Evolutionary conservation across 164 flowering plant species (phyloP).

Genomic region (Aristolochia californica): DNA sequence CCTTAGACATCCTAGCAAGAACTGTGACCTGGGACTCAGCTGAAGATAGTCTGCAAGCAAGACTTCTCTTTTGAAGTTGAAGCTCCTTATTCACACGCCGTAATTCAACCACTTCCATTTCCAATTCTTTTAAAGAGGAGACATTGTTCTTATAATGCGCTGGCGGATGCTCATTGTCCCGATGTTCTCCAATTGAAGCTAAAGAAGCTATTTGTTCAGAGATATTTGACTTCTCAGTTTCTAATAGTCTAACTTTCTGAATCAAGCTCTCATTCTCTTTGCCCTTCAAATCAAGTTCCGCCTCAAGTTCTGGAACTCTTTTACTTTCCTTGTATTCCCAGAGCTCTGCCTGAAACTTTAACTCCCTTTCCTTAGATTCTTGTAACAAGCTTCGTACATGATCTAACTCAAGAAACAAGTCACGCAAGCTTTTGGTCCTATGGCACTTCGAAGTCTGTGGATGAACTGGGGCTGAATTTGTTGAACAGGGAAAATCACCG

Average conservation of each 20-base stretch:
- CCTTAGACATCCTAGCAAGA: constrained; percentile 52
- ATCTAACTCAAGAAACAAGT: constrained; percentile 61
- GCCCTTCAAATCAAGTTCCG: constrained; percentile 36
- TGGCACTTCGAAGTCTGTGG: constrained; percentile 27
- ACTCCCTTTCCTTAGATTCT: constrained; percentile 69
- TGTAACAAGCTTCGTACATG: constrained; percentile 46
- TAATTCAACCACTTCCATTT: constrained; percentile 70
- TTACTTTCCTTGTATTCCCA: constrained; percentile 31
- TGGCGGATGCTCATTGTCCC: constrained; percentile 6
- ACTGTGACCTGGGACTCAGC: constrained; percentile 45
- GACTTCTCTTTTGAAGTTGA: constrained; percentile 71
- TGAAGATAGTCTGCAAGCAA: constrained; percentile 47
- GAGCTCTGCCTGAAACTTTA: constrained; percentile 47
- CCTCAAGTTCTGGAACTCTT: constrained; percentile 34
- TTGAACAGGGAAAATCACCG: constrained; percentile 57
- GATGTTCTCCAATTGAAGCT: constrained; percentile 14
- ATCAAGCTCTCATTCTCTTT: constrained; percentile 30
- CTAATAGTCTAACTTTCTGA: constrained; percentile 31
- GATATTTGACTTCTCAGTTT: constrained; percentile 37
- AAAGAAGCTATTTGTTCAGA: constrained; percentile 30
- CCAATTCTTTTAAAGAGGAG: constrained; percentile 19
- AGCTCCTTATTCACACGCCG: constrained; percentile 77
- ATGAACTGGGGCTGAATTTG: constrained; percentile 37
- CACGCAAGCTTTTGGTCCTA: constrained; percentile 35
- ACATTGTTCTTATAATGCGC: background rate